Percentiles rank a stretch among this genome's conserved stretches.
These are phyloP conservation scores for Eutrema heterophyllum DNA, from an alignment of 345 rosid species.

Conservation along the genomic window DNA sequence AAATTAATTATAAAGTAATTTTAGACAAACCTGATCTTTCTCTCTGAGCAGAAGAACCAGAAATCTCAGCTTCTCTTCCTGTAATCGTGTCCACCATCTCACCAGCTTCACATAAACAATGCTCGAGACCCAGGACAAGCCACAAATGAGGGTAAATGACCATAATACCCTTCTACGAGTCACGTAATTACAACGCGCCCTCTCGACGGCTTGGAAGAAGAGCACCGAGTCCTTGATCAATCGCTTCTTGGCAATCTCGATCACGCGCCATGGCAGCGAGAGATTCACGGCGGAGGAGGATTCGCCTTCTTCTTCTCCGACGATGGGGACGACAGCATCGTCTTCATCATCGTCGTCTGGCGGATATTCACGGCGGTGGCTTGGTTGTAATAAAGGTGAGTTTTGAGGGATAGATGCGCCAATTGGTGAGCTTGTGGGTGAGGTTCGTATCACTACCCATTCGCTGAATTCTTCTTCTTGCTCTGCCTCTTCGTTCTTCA, in stretches of 20 bases:
- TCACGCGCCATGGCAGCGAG: conserved; percentile 16
- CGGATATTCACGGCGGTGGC: neutral
- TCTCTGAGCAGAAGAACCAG: conserved; percentile 18
- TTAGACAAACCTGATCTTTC: conserved; percentile 33
- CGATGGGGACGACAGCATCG: neutral
- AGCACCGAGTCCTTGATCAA: neutral
- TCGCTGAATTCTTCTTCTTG: conserved; percentile 28
- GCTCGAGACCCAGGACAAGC: conserved; percentile 16
- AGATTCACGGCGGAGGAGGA: neutral
- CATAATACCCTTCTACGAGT: conserved; percentile 14
- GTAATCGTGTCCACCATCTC: conserved; percentile 32
- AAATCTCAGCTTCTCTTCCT: conserved; percentile 24
- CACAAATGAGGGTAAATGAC: conserved; percentile 15
- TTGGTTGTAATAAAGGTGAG: conserved; percentile 11
- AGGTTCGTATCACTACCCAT: conserved; percentile 28
- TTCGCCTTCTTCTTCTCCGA: conserved; percentile 15
- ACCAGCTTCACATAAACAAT: conserved; percentile 17
- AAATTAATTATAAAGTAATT: neutral
- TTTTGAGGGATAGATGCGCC: conserved; percentile 12
- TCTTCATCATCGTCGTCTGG: conserved; percentile 3
- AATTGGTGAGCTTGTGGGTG: neutral
- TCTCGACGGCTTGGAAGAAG: neutral
- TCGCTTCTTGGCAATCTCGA: conserved; percentile 6
- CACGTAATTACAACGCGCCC: neutral
- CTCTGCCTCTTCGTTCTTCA: conserved; percentile 22